phyloP scores from a whole-genome alignment of 78 protist genomes.

The Dictyostelium capitatum region DNA sequence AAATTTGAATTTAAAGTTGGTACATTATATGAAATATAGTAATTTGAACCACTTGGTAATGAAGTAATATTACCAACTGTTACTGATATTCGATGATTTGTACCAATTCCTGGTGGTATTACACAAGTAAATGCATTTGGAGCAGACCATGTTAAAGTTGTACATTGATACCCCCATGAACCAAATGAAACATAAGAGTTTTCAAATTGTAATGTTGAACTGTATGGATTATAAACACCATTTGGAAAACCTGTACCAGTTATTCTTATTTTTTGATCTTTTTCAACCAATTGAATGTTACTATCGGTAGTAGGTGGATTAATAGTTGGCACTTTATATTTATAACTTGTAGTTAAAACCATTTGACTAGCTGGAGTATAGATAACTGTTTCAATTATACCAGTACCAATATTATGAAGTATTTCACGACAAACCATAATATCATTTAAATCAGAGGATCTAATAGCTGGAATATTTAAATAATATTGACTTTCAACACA shows the following conservation, averaged over 20 bases:
- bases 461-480: neutral
- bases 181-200: neutral
- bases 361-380: neutral
- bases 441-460: neutral
- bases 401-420: neutral
- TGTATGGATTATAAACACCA: neutral
- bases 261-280: neutral
- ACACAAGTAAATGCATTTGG: neutral
- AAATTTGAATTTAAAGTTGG: neutral
- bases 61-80: neutral
- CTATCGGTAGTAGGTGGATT: neutral
- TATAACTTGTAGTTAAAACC: neutral
- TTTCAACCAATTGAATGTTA: neutral
- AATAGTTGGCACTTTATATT: neutral
- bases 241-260: neutral
- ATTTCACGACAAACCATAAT: neutral
- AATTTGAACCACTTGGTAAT: neutral
- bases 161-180: neutral
- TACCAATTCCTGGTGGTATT: slow-evolving; percentile 7
- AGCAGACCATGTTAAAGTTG: neutral
- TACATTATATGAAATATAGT: neutral
- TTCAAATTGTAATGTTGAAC: neutral
- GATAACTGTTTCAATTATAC: neutral
- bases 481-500: neutral
- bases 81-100: neutral